These are phyloP conservation scores for Phellopilus nigrolimitatus DNA, from an alignment of 1,284 basidiomycete species.

Conservation along the genomic window DNA sequence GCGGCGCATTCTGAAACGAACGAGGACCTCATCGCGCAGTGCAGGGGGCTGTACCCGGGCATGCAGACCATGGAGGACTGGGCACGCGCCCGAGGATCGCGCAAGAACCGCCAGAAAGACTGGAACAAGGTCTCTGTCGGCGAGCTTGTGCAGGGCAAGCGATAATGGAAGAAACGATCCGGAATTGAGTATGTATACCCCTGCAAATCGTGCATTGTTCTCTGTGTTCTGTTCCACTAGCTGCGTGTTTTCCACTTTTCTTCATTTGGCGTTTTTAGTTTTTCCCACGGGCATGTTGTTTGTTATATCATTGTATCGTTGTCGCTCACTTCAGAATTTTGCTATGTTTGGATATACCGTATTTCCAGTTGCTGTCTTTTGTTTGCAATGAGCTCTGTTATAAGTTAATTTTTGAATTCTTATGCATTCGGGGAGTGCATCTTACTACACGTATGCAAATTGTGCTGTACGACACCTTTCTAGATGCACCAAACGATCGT, in stretches of 20 bases:
- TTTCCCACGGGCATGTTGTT: not conserved
- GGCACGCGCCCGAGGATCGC: constrained; percentile 24
- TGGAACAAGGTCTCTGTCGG: constrained; percentile 35
- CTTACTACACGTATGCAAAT: too few species aligned
- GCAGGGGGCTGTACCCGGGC: constrained; percentile 27
- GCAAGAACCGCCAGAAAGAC: constrained; percentile 17
- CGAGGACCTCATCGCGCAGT: constrained; percentile 19
- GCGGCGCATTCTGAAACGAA: constrained; percentile 25
- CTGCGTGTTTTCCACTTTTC: not conserved
- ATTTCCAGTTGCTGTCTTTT: too few species aligned
- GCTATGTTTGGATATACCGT: too few species aligned
- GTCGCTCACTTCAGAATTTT: too few species aligned
- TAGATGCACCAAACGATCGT: too few species aligned
- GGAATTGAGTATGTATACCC: not conserved
- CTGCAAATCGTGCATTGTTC: too few species aligned
- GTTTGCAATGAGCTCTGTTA: too few species aligned
- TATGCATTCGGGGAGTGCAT: too few species aligned
- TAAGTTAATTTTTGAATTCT: too few species aligned
- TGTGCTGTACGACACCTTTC: too few species aligned
- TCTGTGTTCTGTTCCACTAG: too few species aligned
- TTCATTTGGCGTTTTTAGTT: not conserved
- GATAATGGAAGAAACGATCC: constrained; percentile 5
- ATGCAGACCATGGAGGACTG: constrained; percentile 32
- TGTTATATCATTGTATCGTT: not conserved
- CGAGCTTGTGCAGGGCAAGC: constrained; percentile 24